phyloP scores from a whole-genome alignment of 306 rosid genomes.

The Biancaea sappan region DNA sequence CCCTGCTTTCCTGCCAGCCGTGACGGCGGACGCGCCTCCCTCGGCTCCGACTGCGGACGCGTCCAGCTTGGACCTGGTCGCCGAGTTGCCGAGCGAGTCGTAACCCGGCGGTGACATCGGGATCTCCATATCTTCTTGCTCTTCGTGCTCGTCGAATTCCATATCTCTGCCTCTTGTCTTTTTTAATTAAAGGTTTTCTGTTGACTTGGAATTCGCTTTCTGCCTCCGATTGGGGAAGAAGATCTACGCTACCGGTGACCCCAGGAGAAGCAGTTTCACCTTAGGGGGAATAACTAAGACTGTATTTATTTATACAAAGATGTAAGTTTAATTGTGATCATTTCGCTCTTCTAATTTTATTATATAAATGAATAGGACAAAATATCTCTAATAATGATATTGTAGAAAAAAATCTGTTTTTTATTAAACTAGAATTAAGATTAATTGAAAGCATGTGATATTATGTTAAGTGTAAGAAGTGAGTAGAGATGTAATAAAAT shows the following conservation, averaged over 20 bases:
- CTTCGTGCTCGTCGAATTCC: constrained; percentile 77
- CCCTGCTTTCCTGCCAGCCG: constrained; percentile 30
- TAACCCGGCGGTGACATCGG: constrained; percentile 50
- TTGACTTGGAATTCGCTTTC: constrained; percentile 7
- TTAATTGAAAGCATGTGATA: background rate
- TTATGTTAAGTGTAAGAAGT: background rate
- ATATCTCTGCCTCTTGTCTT: constrained; percentile 39
- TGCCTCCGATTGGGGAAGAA: constrained; percentile 33
- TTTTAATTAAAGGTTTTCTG: background rate
- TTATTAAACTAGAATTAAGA: too few species aligned
- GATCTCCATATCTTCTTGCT: constrained; percentile 54
- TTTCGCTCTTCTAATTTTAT: background rate
- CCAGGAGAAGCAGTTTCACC: constrained; percentile 35
- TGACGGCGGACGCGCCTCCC: constrained; percentile 1
- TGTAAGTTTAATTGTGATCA: background rate
- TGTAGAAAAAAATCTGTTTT: too few species aligned
- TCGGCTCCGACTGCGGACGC: constrained; percentile 14
- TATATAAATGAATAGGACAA: background rate
- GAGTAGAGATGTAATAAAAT: background rate
- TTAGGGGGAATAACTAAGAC: constrained; percentile 10
- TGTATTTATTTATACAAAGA: constrained; percentile 30
- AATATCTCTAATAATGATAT: background rate
- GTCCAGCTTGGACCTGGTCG: constrained; percentile 30
- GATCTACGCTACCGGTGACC: constrained; percentile 39
- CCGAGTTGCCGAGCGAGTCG: constrained; percentile 48